Percentiles rank a stretch among this genome's conserved stretches.
phyloP scores from a whole-genome alignment of 2,329 filamentous ascomycete genomes.

The Penicillium sp. region DNA sequence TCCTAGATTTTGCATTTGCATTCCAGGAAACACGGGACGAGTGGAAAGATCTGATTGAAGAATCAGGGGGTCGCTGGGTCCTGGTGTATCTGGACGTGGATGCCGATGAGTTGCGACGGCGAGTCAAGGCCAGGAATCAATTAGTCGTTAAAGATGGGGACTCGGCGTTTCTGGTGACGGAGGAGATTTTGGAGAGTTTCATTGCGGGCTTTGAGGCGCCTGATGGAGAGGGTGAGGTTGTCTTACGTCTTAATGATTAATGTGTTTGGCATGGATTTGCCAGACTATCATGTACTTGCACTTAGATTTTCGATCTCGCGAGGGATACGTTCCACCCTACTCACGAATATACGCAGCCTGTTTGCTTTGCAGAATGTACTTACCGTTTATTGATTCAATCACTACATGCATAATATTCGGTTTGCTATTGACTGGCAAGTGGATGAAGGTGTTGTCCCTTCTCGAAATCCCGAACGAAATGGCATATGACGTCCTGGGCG shows the following conservation, averaged over 20 bases:
- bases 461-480: neutral
- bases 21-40: constrained; percentile 10
- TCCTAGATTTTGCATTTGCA: constrained; percentile 16
- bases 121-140: constrained; percentile 13
- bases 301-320: neutral
- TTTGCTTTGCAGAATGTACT: neutral
- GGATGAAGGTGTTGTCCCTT: neutral
- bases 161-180: constrained; percentile 15
- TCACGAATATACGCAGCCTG: neutral
- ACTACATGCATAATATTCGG: neutral
- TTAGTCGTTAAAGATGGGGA: constrained; percentile 13
- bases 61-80: constrained; percentile 6
- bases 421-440: neutral
- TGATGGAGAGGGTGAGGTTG: constrained; percentile 9
- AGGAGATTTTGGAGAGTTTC: constrained; percentile 11
- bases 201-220: constrained; percentile 18
- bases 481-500: neutral
- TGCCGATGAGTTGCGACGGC: constrained; percentile 14
- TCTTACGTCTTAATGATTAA: constrained; percentile 6
- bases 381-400: neutral
- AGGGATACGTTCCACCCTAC: neutral
- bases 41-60: constrained; percentile 15
- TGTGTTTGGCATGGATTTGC: neutral
- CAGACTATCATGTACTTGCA: neutral
- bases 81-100: constrained; percentile 15